Evolutionary conservation across 129 eudicot genomes (phyloP).

Genomic region (Arctium lappa): DNA sequence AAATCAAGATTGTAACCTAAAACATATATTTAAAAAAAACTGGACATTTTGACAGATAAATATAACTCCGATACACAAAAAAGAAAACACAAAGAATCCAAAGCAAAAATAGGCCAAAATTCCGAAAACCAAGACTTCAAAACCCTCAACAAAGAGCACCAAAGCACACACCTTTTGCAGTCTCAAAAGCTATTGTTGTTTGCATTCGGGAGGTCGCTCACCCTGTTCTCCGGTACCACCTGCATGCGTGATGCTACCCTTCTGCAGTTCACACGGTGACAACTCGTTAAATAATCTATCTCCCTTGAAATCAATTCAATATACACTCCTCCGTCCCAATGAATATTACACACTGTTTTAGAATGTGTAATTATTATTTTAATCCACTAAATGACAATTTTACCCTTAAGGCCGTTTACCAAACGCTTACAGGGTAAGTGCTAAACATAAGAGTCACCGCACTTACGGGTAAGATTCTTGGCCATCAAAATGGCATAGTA

Average conservation of each 20-base stretch:
- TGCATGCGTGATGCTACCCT: conserved; percentile 34
- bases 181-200: conserved; percentile 51
- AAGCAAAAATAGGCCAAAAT: conserved; percentile 15
- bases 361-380: too few relatives aligned
- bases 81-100: background rate
- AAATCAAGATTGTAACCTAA: conserved; percentile 17
- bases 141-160: background rate
- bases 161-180: background rate
- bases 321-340: too few relatives aligned
- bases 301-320: too few relatives aligned
- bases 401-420: too few relatives aligned
- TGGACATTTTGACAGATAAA: conserved; percentile 20
- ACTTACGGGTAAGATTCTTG: too few relatives aligned
- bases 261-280: conserved; percentile 37
- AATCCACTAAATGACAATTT: too few relatives aligned
- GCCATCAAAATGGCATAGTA: too few relatives aligned
- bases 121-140: conserved; percentile 10
- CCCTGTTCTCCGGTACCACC: conserved; percentile 47
- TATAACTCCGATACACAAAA: conserved; percentile 15
- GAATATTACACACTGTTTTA: too few relatives aligned
- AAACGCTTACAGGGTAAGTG: too few relatives aligned
- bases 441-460: too few relatives aligned
- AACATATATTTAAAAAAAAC: background rate
- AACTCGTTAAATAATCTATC: background rate
- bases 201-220: conserved; percentile 78